Evolutionary conservation across 495 filamentous ascomycete genomes (phyloP).

Genomic region (Penicillium pancosmium): DNA sequence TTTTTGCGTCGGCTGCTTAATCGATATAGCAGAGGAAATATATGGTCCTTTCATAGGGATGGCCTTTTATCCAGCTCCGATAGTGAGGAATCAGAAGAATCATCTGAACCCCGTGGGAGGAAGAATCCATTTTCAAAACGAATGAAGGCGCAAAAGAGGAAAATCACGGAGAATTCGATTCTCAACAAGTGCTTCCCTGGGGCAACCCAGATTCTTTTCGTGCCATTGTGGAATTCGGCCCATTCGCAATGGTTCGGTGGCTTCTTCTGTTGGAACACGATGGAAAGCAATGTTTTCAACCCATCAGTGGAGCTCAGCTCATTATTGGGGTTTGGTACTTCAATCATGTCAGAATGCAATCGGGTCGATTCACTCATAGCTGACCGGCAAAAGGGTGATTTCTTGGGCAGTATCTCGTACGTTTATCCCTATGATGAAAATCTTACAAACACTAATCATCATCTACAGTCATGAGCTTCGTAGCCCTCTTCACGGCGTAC

Average conservation of each 20-base stretch:
- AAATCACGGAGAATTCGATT: constrained; percentile 37
- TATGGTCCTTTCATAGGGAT: constrained; percentile 64
- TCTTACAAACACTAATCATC: constrained; percentile 15
- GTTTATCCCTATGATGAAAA: constrained; percentile 1
- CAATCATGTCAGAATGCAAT: constrained; percentile 68
- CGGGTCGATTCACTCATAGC: constrained; percentile 58
- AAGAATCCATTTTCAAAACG: constrained; percentile 2
- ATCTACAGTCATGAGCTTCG: constrained; percentile 68
- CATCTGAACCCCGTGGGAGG: constrained; percentile 22
- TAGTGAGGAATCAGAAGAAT: constrained; percentile 31
- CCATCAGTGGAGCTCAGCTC: constrained; percentile 45
- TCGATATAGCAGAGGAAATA: constrained; percentile 59
- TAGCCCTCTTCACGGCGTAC: constrained; percentile 73
- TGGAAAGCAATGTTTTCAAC: constrained; percentile 40
- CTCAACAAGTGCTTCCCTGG: constrained; percentile 47
- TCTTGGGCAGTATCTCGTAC: constrained; percentile 70
- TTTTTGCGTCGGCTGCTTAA: constrained; percentile 55
- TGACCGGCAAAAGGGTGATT: constrained; percentile 67
- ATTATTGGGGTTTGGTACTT: constrained; percentile 63
- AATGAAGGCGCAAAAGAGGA: constrained; percentile 43
- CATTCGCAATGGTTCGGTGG: constrained; percentile 69
- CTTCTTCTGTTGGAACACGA: constrained; percentile 62
- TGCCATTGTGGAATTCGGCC: constrained; percentile 67
- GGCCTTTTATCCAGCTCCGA: constrained; percentile 44
- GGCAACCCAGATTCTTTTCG: constrained; percentile 44